Base-by-base conservation (phyloP, 176 grass and related monocot genomes). In the Neostapfia colusana region DNA sequence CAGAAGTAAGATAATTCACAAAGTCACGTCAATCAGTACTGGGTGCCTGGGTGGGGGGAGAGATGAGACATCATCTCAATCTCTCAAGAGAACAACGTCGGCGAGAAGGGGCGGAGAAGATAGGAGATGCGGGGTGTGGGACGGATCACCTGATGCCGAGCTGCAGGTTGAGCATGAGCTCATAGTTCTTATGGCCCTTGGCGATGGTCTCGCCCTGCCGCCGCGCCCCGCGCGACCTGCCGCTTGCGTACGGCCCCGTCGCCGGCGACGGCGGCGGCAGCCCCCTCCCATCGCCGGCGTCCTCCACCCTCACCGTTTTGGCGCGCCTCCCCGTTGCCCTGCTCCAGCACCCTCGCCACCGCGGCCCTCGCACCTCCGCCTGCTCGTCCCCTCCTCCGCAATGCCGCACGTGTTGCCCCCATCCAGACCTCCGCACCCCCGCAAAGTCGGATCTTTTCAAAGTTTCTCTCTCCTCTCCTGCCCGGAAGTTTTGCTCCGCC, bases 111-210 rank as follows among this genome's bases (percentile, higher is more conserved):
- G 57, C 55, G 10, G 54, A n/a, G n/a, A 60, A 50, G 17, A 64
- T n/a, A 17, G 21, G 49, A 37, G 36, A 63, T 13, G 13, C 10
- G 44, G 55, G 31, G 10, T n/a, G 6, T 11, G 48, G 55, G 8
- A 10, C 6, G 38, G 36, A 7, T 4, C 44, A 98, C 95, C 95
- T 99, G 74, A 99, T 92, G 54, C 95, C 91, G 24, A 99, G 95
- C 72, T 99, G 95, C 83, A 99, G 88, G 88, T 99, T 99, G 78
- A 99, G 95, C 95, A 99, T 99, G 37, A 99, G 95, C 68, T 99
- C 95, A 62, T 99, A 99, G 77, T 99, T 99, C 85, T 95, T 99
- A 74, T 99, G 95, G 44, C 91, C 95, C 79, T 86, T 99, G 71
- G 87, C 88, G 72, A 99, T 99, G 75, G 91, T 88, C 72, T 88